Conservation (phyloP, 208 protist genomes). For the Crithidia brevicula region DNA sequence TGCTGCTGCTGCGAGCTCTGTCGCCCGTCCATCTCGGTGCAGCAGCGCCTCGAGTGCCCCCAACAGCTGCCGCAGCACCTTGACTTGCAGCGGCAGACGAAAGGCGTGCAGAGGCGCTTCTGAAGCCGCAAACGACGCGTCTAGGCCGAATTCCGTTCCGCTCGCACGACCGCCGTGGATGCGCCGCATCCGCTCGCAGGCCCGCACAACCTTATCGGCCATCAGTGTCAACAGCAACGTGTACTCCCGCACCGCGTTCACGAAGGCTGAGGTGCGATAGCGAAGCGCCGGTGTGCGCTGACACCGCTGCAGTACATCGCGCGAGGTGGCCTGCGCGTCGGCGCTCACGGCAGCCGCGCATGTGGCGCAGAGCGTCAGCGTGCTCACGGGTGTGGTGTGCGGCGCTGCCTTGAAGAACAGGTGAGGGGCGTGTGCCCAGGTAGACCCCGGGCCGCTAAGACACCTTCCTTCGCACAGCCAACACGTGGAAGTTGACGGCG, state of each 20-base stretch:
- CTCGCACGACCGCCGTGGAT: constrained; percentile 1
- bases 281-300: constrained; percentile 33
- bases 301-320: constrained; percentile 40
- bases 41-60: constrained; percentile 45
- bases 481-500: constrained; percentile 23
- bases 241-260: constrained; percentile 55
- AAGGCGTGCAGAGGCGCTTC: constrained; percentile 16
- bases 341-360: constrained; percentile 41
- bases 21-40: constrained; percentile 14
- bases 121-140: background rate
- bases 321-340: constrained; percentile 16
- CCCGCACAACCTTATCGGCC: constrained; percentile 29
- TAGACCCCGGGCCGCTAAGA: constrained; percentile 24
- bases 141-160: background rate
- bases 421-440: constrained; percentile 25
- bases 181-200: constrained; percentile 28
- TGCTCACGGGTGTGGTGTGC: constrained; percentile 10
- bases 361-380: constrained; percentile 43
- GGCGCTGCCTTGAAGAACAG: constrained; percentile 26
- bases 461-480: constrained; percentile 59
- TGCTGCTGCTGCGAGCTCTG: constrained; percentile 4
- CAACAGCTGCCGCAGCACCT: constrained; percentile 39
- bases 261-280: constrained; percentile 42
- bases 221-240: constrained; percentile 50
- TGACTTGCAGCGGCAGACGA: constrained; percentile 22